These are phyloP conservation scores for Plasmodium cynomolgi DNA, from an alignment of 169 alveolate species.

Conservation along the genomic window DNA sequence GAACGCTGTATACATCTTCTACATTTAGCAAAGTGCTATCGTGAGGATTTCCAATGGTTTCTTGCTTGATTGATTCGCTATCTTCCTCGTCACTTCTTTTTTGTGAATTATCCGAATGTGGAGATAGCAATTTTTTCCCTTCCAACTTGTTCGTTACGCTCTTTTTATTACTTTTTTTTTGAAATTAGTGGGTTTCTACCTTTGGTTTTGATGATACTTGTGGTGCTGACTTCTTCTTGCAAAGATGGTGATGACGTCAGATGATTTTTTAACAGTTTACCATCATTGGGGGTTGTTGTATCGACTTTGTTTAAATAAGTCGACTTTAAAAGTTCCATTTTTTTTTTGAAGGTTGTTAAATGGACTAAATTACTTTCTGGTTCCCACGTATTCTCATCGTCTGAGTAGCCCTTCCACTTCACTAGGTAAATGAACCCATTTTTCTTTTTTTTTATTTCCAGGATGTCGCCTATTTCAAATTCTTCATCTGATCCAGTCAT, in stretches of 20 bases:
- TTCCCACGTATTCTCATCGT: slow-evolving; percentile 87
- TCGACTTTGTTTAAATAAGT: slow-evolving; percentile 33
- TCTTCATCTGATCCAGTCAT: slow-evolving; percentile 74
- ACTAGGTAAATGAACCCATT: slow-evolving; percentile 77
- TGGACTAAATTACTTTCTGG: slow-evolving; percentile 79
- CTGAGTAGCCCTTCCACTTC: slow-evolving; percentile 86
- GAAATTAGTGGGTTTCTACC: slow-evolving; percentile 45
- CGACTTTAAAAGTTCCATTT: slow-evolving; percentile 64
- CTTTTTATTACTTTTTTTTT: slow-evolving; percentile 8
- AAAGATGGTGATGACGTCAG: background rate
- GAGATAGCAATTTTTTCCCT: slow-evolving; percentile 14
- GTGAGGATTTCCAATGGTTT: background rate
- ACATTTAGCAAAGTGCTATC: slow-evolving; percentile 49
- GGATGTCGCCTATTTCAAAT: slow-evolving; percentile 73
- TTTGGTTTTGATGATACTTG: slow-evolving; percentile 13
- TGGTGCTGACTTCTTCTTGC: slow-evolving; percentile 25
- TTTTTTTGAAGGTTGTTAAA: slow-evolving; percentile 58
- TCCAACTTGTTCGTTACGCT: slow-evolving; percentile 34
- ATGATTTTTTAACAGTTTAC: slow-evolving; percentile 18
- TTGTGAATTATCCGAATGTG: slow-evolving; percentile 32
- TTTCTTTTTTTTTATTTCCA: slow-evolving; percentile 56
- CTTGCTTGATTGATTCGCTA: slow-evolving; percentile 41
- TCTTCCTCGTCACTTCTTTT: slow-evolving; percentile 56
- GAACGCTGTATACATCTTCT: slow-evolving; percentile 72
- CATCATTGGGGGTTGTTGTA: slow-evolving; percentile 3